Percentiles rank a stretch among this genome's conserved stretches.
These are phyloP conservation scores for Candida corydali DNA, from an alignment of 805 yeast genomes.

Conservation along the genomic window DNA sequence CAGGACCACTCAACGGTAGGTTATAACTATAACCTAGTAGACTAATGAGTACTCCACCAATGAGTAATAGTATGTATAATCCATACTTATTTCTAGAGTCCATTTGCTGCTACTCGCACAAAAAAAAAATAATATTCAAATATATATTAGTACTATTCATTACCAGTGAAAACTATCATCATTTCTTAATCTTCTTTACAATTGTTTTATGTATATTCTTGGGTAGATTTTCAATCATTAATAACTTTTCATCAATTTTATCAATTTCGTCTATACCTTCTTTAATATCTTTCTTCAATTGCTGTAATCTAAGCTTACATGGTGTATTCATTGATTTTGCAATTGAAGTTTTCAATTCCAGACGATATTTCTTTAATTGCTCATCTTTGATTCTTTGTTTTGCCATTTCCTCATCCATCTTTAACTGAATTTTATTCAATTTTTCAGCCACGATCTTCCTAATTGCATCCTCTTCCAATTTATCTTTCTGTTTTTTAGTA, in stretches of 20 bases:
- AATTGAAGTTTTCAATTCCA: not conserved
- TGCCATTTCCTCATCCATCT: not conserved
- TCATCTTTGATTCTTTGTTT: not conserved
- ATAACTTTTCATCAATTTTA: conserved; percentile 1
- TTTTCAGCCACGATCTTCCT: not conserved
- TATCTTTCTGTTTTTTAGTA: not conserved
- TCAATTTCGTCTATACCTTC: conserved; percentile 4
- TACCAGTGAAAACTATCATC: not conserved
- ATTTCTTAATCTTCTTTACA: not conserved
- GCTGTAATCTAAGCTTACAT: conserved; percentile 1
- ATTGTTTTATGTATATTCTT: not conserved
- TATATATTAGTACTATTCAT: too few species aligned
- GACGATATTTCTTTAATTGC: not conserved
- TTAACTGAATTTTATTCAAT: not conserved
- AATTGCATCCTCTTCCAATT: not conserved
- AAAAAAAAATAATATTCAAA: too few species aligned
- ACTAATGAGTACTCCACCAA: conserved; percentile 12
- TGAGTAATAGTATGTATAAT: conserved; percentile 11
- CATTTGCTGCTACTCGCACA: not conserved
- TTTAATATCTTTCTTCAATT: not conserved
- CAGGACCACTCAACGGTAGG: conserved; percentile 23
- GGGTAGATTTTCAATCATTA: not conserved
- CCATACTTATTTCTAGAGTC: conserved; percentile 9
- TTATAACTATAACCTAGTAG: conserved; percentile 12
- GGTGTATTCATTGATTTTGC: conserved; percentile 4